Conservation (phyloP, 83 land plant genomes). For the Larix sibirica region DNA sequence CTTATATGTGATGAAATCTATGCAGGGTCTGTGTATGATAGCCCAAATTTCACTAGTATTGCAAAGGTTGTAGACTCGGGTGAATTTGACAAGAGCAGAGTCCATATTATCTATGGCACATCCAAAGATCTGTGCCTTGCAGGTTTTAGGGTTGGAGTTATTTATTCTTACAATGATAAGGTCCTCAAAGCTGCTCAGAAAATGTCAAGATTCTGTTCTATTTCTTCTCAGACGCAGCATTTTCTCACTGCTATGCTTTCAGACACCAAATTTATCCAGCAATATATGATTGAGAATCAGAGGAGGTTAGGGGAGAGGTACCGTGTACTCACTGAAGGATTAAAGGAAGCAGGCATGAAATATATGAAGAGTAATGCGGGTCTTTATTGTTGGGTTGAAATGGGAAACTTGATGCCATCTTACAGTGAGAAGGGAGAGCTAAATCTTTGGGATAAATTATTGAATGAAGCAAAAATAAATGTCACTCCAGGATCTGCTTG, state of each 20-base stretch:
- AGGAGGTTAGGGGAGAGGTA: slow-evolving; percentile 50
- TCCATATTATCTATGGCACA: slow-evolving; percentile 89
- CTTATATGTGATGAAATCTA: slow-evolving; percentile 87
- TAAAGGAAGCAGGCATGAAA: slow-evolving; percentile 53
- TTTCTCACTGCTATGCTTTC: slow-evolving; percentile 63
- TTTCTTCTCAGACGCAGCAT: slow-evolving; percentile 67
- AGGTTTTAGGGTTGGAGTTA: slow-evolving; percentile 88
- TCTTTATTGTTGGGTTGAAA: slow-evolving; percentile 82
- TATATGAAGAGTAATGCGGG: slow-evolving; percentile 71
- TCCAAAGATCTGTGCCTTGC: slow-evolving; percentile 88
- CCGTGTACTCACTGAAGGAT: slow-evolving; percentile 28
- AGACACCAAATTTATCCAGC: slow-evolving; percentile 51
- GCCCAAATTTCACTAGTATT: slow-evolving; percentile 69
- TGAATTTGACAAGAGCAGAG: slow-evolving; percentile 53
- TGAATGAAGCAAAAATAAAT: slow-evolving; percentile 75
- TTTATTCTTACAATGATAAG: slow-evolving; percentile 77
- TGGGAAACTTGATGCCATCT: slow-evolving; percentile 58
- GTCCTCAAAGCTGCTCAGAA: slow-evolving; percentile 68
- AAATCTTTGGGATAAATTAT: slow-evolving; percentile 81
- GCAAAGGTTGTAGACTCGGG: slow-evolving; percentile 55
- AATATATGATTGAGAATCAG: slow-evolving; percentile 37
- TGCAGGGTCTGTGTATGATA: slow-evolving; percentile 74
- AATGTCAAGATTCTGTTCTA: slow-evolving; percentile 71
- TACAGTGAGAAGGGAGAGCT: slow-evolving; percentile 73
- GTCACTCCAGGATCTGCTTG: slow-evolving; percentile 87